These are phyloP conservation scores for Neurospora tetraspora DNA, from an alignment of 495 filamentous ascomycete species.

Conservation along the genomic window DNA sequence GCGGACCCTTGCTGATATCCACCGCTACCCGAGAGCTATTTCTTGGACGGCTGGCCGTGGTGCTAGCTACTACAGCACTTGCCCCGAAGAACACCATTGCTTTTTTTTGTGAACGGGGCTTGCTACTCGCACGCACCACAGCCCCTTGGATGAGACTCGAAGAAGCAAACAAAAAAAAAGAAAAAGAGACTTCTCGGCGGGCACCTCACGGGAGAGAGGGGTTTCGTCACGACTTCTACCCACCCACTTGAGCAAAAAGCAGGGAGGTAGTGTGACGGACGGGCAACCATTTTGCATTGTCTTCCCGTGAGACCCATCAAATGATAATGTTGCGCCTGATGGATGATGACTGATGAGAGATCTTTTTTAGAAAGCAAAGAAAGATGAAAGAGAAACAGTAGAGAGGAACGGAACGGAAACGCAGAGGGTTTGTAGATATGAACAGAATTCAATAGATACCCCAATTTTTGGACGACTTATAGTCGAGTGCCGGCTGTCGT, in stretches of 20 bases:
- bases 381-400: background rate
- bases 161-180: background rate
- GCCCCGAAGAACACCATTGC: background rate
- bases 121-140: background rate
- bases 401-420: background rate
- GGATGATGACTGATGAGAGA: slow-evolving; percentile 17
- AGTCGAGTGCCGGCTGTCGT: background rate
- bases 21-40: background rate
- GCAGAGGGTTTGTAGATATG: slow-evolving; percentile 14
- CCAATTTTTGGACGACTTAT: slow-evolving; percentile 23
- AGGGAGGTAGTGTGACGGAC: background rate
- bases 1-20: background rate
- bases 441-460: slow-evolving; percentile 27
- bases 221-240: background rate
- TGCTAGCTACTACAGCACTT: background rate
- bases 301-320: background rate
- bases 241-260: background rate
- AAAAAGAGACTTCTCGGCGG: background rate
- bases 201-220: background rate
- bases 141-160: background rate
- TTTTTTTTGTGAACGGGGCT: background rate
- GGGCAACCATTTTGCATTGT: background rate
- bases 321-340: background rate
- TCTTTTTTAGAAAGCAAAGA: slow-evolving; percentile 1
- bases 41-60: background rate